phyloP scores from a whole-genome alignment of 371 early-diverging fungal genomes.

The Mortierella sp. region DNA sequence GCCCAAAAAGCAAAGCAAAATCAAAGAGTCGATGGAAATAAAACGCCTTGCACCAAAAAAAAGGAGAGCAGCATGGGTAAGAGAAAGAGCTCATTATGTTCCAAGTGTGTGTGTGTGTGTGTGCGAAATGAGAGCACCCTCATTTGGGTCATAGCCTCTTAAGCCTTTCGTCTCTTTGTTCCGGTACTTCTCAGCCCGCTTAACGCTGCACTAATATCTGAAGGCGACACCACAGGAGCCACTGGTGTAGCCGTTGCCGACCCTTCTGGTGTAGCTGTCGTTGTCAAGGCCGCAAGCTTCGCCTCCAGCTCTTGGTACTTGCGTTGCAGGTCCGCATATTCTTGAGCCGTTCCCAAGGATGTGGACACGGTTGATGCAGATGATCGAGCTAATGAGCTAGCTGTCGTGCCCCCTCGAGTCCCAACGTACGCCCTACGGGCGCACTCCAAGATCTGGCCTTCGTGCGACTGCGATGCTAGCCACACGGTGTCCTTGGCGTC shows the following conservation, averaged over 20 bases:
- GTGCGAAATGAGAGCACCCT: neutral
- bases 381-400: slow-evolving; percentile 3
- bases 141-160: neutral
- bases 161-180: slow-evolving; percentile 32
- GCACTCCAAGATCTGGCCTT: slow-evolving; percentile 33
- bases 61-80: too few relatives aligned
- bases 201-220: slow-evolving; percentile 47
- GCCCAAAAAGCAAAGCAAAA: too few relatives aligned
- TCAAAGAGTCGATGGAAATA: too few relatives aligned
- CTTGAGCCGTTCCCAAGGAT: neutral
- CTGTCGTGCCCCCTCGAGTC: slow-evolving; percentile 4
- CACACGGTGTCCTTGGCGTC: neutral
- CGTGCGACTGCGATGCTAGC: slow-evolving; percentile 18
- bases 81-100: too few relatives aligned
- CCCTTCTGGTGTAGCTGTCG: neutral
- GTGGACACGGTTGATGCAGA: neutral
- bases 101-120: too few relatives aligned
- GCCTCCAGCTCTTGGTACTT: slow-evolving; percentile 38
- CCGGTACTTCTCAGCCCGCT: slow-evolving; percentile 42
- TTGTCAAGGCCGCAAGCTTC: slow-evolving; percentile 29
- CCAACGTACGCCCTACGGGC: slow-evolving; percentile 17
- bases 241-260: slow-evolving; percentile 8
- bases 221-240: slow-evolving; percentile 26
- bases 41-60: too few relatives aligned
- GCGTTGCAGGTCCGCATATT: slow-evolving; percentile 29